These are phyloP conservation scores for Pseudohalonectria lignicola DNA, from an alignment of 2,329 filamentous ascomycete species.

Conservation along the genomic window DNA sequence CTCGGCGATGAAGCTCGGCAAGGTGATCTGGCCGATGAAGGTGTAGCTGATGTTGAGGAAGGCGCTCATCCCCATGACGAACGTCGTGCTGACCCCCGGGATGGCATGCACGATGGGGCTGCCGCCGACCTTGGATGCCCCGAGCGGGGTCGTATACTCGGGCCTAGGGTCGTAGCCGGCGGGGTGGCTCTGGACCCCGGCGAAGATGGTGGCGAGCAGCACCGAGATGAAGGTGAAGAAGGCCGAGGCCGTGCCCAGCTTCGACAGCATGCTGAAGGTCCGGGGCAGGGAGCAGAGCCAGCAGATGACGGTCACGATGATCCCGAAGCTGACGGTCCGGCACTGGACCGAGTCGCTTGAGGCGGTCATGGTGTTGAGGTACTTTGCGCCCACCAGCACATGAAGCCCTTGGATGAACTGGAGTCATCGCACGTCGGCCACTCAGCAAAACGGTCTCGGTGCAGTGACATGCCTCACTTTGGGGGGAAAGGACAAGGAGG, in stretches of 20 bases:
- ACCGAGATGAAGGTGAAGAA: constrained; percentile 87
- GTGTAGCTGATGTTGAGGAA: constrained; percentile 96
- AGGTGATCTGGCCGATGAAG: constrained; percentile 89
- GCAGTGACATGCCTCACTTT: too few species aligned
- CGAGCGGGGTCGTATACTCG: constrained; percentile 20
- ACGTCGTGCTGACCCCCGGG: constrained; percentile 61
- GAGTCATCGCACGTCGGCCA: too few species aligned
- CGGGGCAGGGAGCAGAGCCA: constrained; percentile 73
- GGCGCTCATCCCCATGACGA: constrained; percentile 72
- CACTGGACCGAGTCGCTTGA: constrained; percentile 48
- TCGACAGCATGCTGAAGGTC: constrained; percentile 72
- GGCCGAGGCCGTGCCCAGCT: constrained; percentile 68
- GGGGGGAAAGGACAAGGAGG: constrained; percentile 6
- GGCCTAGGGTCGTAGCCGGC: constrained; percentile 47
- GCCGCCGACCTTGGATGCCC: constrained; percentile 29
- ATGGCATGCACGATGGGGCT: constrained; percentile 58
- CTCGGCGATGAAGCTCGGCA: constrained; percentile 91
- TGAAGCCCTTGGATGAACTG: constrained; percentile 46
- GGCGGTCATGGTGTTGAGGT: constrained; percentile 78
- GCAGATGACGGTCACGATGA: constrained; percentile 63
- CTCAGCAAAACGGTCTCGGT: too few species aligned
- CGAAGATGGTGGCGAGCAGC: constrained; percentile 71
- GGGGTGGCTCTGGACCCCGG: constrained; percentile 64
- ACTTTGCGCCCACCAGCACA: constrained; percentile 74
- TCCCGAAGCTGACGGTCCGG: constrained; percentile 72